phyloP scores from a whole-genome alignment of 106 monocot genomes.

The Acanthochlamys bracteata region DNA sequence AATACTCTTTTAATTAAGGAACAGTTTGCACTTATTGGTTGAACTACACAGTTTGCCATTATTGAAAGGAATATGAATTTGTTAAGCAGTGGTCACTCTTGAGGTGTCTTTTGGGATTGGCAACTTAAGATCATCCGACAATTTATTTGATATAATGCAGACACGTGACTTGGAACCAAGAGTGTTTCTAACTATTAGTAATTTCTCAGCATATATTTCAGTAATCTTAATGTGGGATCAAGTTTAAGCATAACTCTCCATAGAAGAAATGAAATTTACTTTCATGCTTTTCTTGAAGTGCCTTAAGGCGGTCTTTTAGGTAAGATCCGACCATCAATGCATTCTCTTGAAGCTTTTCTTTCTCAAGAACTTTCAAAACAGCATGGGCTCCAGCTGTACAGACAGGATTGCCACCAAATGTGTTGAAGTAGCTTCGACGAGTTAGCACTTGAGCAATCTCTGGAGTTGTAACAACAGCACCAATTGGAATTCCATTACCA shows the following conservation, averaged over 20 bases:
- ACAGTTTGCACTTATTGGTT: neutral
- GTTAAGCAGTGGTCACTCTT: too few species aligned
- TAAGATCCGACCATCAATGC: slow-evolving; percentile 55
- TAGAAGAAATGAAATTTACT: slow-evolving; percentile 23
- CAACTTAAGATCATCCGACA: too few species aligned
- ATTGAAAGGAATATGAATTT: too few species aligned
- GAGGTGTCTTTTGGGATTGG: too few species aligned
- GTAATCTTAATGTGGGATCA: too few species aligned
- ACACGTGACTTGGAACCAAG: too few species aligned
- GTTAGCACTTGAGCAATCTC: slow-evolving; percentile 66
- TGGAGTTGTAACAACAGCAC: slow-evolving; percentile 75
- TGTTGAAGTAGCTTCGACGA: slow-evolving; percentile 50
- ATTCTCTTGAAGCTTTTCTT: slow-evolving; percentile 49
- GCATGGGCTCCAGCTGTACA: slow-evolving; percentile 50
- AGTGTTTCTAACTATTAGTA: too few species aligned
- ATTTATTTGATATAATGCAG: too few species aligned
- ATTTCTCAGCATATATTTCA: too few species aligned
- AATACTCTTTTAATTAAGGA: neutral
- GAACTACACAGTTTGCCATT: neutral
- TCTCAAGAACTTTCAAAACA: slow-evolving; percentile 46
- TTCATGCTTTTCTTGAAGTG: slow-evolving; percentile 52
- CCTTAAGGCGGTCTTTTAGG: slow-evolving; percentile 43
- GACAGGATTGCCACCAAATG: slow-evolving; percentile 30
- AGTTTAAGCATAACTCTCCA: too few species aligned
- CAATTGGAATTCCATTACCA: slow-evolving; percentile 78